Base-by-base conservation (phyloP, 1,284 basidiomycete genomes). In the Retiboletus fuscus region DNA sequence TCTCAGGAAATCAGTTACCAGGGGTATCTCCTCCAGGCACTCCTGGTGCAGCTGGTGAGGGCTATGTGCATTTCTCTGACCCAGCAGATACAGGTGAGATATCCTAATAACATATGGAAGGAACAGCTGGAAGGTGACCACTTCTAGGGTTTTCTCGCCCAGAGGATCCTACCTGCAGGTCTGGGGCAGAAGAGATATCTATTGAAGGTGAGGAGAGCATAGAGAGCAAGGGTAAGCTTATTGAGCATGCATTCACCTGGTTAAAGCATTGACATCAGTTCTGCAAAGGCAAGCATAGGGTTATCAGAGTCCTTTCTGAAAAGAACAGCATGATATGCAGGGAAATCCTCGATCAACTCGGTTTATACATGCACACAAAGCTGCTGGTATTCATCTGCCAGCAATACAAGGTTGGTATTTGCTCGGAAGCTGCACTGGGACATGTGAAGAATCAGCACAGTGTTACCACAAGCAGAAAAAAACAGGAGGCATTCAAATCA, bases 331-430 rank as follows among this genome's bases (percentile, higher is more conserved):
- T 72, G 22, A 24, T 2, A 13, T 1, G 7, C 8, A 34, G 34
- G 34, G 53, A n/a, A n/a, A 3, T 66, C 6, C 70, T 72, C 1
- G 61, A 65, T 20, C 24, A 34, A 15, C 66, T 73, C 0, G 66
- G 71, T 26, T 49, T 72, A 12, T 66, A 20, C 28, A 0, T 72
- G 51, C 66, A 72, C 16, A 1, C 28, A 2, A 68, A 53, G 47
- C 64, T 72, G 0, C 20, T 60, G 16, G 70, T 72, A 15, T 53
- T 73, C 22, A 72, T 72, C n/a, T 72, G 71, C 55, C 11, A 5
- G 46, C 62, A 28, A 41, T 72, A 66, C 13, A 30, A 69, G 11
- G 11, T 60, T 1, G 70, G 60, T 2, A 15, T 72, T 0, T 18
- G 22, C 34, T 69, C 66, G 12, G 53, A 46, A 43, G 63, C 30